Evolutionary conservation across 768 basidiomycete genomes (phyloP).

Genomic region (Leccinum arenicola): DNA sequence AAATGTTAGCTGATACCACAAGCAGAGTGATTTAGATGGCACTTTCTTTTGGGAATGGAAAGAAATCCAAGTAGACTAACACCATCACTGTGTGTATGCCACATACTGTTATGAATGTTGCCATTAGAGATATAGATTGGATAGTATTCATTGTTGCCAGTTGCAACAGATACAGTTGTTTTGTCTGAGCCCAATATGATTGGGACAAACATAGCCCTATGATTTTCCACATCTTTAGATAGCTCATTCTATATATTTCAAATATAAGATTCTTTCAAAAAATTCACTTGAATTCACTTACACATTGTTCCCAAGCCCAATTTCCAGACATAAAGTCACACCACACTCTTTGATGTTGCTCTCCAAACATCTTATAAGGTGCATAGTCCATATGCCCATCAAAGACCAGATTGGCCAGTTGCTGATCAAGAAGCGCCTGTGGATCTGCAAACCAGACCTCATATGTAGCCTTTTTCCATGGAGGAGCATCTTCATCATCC

Average conservation of each 20-base stretch:
- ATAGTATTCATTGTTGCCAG: neutral
- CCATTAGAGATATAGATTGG: neutral
- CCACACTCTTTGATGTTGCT: neutral
- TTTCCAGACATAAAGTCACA: neutral
- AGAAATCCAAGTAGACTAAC: neutral
- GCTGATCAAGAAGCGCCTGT: neutral
- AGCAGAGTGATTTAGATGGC: neutral
- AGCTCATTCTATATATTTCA: neutral
- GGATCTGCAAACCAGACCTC: neutral
- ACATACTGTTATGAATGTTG: neutral
- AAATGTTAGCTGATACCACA: neutral
- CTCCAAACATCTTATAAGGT: neutral
- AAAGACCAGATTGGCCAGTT: neutral
- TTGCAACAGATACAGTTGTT: neutral
- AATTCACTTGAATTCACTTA: neutral
- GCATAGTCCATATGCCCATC: neutral
- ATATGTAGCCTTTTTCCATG: neutral
- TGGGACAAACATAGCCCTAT: neutral
- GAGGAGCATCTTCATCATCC: neutral
- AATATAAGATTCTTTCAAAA: neutral
- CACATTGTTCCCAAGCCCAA: neutral
- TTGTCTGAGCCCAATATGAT: neutral
- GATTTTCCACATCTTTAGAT: neutral
- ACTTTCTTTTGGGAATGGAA: neutral
- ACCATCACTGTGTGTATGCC: neutral